A percentile compares a stretch with the other conserved stretches of the same genome.
Evolutionary conservation across 1,139 yeast species (phyloP).

Genomic region (Sugiyamaella novakii): DNA sequence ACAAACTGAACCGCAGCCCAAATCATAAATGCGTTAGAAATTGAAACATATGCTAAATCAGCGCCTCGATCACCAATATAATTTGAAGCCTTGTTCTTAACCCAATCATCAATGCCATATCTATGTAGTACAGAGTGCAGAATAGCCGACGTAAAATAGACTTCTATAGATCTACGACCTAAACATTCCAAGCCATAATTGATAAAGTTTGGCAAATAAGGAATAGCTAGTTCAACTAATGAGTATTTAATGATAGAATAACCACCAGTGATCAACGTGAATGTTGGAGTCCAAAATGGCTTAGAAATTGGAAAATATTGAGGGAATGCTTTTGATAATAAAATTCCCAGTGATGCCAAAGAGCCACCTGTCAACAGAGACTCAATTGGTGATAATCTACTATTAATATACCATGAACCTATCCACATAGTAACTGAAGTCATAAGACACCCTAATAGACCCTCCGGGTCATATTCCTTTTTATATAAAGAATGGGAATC

Average conservation of each 20-base stretch:
- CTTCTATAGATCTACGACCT: conserved; percentile 40
- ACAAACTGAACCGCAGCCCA: conserved; percentile 30
- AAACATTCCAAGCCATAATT: conserved; percentile 31
- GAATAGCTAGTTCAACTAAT: conserved; percentile 27
- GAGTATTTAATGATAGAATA: conserved; percentile 39
- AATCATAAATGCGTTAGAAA: conserved; percentile 32
- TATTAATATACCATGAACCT: conserved; percentile 35
- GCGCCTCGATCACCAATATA: conserved; percentile 30
- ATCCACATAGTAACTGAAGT: conserved; percentile 43
- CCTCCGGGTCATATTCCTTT: conserved; percentile 44
- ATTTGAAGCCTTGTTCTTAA: conserved; percentile 23
- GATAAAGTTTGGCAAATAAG: conserved; percentile 35
- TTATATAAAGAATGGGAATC: conserved; percentile 32
- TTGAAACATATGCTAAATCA: conserved; percentile 27
- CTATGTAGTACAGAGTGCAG: conserved; percentile 27
- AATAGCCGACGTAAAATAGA: conserved; percentile 36
- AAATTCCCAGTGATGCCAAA: conserved; percentile 35
- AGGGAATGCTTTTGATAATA: conserved; percentile 37
- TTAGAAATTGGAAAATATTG: conserved; percentile 40
- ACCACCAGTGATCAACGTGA: conserved; percentile 40
- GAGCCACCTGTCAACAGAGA: conserved; percentile 36
- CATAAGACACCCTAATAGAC: conserved; percentile 41
- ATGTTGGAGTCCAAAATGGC: conserved; percentile 45
- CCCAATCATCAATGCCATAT: conserved; percentile 22
- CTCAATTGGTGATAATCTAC: conserved; percentile 31